phyloP scores from a whole-genome alignment of 2,329 filamentous ascomycete genomes.

The Ciborinia camelliae region DNA sequence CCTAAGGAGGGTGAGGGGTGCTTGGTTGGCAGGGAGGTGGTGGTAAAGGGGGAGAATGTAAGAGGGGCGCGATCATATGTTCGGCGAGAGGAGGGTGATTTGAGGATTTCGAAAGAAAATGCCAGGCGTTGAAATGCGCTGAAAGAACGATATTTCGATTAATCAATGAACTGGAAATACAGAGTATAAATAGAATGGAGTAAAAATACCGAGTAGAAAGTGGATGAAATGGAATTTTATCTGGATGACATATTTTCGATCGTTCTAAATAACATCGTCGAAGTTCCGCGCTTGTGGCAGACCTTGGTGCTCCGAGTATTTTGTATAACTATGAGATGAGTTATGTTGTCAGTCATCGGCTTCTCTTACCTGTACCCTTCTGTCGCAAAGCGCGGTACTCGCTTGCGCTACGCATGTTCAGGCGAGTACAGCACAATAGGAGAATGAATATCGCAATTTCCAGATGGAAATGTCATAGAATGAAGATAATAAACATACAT shows the following conservation, averaged over 20 bases:
- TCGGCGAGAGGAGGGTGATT: conserved; percentile 39
- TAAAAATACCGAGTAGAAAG: conserved; percentile 38
- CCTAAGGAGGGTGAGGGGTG: conserved; percentile 29
- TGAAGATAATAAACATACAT: conserved; percentile 29
- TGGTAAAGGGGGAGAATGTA: conserved; percentile 35
- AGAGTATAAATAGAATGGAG: not conserved
- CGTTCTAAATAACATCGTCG: conserved; percentile 42
- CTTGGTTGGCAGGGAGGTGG: conserved; percentile 40
- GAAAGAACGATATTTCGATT: not conserved
- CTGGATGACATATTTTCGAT: conserved; percentile 42
- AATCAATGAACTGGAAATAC: no score
- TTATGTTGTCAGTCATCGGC: conserved; percentile 21
- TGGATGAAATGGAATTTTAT: conserved; percentile 40
- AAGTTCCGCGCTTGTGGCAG: conserved; percentile 39
- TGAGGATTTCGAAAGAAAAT: conserved; percentile 43
- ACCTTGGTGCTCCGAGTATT: conserved; percentile 39
- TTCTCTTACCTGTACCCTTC: not conserved
- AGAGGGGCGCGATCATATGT: conserved; percentile 41
- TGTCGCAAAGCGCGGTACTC: not conserved
- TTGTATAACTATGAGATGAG: conserved; percentile 38
- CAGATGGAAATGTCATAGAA: not conserved
- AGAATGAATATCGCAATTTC: not conserved
- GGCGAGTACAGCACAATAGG: not conserved
- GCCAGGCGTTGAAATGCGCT: conserved; percentile 42
- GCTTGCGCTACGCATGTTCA: not conserved